Conservation (phyloP, 768 basidiomycete species). For the Suillus hirtellus region DNA sequence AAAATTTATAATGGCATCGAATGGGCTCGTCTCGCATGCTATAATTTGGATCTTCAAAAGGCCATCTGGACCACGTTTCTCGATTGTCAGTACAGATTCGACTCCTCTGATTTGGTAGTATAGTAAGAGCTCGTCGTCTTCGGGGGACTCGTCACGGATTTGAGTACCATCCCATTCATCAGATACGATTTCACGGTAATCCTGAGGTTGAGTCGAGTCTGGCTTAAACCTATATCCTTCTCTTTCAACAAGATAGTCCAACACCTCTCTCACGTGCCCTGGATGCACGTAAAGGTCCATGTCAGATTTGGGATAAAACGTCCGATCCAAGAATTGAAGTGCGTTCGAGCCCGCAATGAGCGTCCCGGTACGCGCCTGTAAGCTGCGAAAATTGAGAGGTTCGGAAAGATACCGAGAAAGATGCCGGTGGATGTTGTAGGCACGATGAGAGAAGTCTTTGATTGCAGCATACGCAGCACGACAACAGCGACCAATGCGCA, state of each 20-base stretch:
- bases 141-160: background rate
- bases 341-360: constrained; percentile 51
- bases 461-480: constrained; percentile 15
- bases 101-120: constrained; percentile 13
- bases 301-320: constrained; percentile 42
- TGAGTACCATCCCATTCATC: constrained; percentile 13
- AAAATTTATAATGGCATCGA: constrained; percentile 40
- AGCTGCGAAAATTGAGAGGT: constrained; percentile 35
- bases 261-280: constrained; percentile 26
- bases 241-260: constrained; percentile 28
- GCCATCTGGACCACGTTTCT: background rate
- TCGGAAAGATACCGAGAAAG: constrained; percentile 34
- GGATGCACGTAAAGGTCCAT: constrained; percentile 46
- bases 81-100: constrained; percentile 25
- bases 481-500: constrained; percentile 21
- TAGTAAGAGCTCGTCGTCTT: constrained; percentile 20
- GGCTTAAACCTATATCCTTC: constrained; percentile 32
- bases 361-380: constrained; percentile 41
- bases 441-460: constrained; percentile 19
- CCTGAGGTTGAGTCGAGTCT: constrained; percentile 17
- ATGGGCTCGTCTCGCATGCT: constrained; percentile 30
- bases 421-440: constrained; percentile 32
- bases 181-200: constrained; percentile 16
- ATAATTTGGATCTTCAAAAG: constrained; percentile 42
- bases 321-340: constrained; percentile 48